These are phyloP conservation scores for Ambrosiella beaveri DNA, from an alignment of 2,329 filamentous ascomycete genomes.

Conservation along the genomic window DNA sequence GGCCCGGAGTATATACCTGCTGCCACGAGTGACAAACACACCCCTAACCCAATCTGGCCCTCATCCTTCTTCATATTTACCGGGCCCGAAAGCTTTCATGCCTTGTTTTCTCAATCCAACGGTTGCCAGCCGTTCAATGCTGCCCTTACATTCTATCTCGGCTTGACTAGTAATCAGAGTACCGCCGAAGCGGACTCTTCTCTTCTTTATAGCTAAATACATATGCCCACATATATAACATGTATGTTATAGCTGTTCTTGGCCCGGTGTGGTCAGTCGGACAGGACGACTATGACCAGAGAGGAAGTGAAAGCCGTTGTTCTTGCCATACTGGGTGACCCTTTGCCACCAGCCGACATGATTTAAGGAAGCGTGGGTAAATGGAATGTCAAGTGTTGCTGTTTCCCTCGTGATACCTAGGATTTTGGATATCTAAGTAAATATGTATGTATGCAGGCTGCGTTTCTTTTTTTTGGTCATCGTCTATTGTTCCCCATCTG, in stretches of 20 bases:
- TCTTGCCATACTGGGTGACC: not conserved
- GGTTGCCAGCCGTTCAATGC: not conserved
- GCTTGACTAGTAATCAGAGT: conserved; percentile 5
- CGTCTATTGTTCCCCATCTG: no score
- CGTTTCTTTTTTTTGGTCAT: no score
- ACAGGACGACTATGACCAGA: not conserved
- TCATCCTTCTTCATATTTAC: not conserved
- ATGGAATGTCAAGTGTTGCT: no score
- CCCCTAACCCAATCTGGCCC: no score
- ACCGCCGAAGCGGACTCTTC: conserved; percentile 2
- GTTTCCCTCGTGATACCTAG: no score
- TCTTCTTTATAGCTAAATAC: not conserved
- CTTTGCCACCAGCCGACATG: not conserved
- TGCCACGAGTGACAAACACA: no score
- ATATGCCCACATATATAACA: not conserved
- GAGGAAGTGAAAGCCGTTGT: not conserved
- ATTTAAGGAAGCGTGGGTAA: not conserved
- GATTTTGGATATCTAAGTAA: no score
- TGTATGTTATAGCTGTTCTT: not conserved
- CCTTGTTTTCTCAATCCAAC: not conserved
- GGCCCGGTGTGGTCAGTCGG: not conserved
- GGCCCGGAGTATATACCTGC: no score
- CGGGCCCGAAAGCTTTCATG: not conserved
- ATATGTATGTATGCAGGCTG: no score
- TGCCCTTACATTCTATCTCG: conserved; percentile 5